Evolutionary conservation across 2,329 filamentous ascomycete species (phyloP).

Genomic region (Helicocarpus griseus): DNA sequence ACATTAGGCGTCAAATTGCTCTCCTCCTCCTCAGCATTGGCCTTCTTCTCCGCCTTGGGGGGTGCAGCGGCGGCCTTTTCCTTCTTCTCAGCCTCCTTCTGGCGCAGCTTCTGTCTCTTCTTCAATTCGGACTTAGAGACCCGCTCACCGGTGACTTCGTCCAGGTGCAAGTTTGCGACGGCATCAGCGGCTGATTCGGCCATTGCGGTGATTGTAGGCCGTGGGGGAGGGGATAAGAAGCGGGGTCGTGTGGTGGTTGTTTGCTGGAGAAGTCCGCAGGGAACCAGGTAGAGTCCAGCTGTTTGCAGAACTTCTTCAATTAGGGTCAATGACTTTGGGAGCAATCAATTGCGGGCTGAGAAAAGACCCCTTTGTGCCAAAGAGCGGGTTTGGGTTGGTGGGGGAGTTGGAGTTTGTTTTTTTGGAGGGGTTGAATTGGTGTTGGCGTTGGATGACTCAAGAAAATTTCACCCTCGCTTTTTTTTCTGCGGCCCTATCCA

Average conservation of each 20-base stretch:
- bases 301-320: neutral
- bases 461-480: neutral
- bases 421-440: neutral
- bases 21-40: constrained; percentile 55
- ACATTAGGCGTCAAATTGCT: constrained; percentile 65
- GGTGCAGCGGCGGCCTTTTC: constrained; percentile 59
- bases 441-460: neutral
- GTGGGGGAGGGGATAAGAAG: neutral
- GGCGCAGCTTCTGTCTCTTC: constrained; percentile 90
- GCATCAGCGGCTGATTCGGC: constrained; percentile 33
- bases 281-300: neutral
- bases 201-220: constrained; percentile 22
- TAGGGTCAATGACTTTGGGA: neutral
- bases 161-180: constrained; percentile 67
- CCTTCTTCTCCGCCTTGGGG: too few relatives aligned
- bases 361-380: neutral
- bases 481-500: neutral
- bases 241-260: neutral
- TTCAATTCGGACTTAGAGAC: constrained; percentile 83
- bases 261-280: neutral
- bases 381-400: neutral
- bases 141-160: constrained; percentile 86
- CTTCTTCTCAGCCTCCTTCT: constrained; percentile 69
- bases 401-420: neutral
- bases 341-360: neutral